phyloP scores from a whole-genome alignment of 164 flowering plant genomes.

The Houttuynia cordata region DNA sequence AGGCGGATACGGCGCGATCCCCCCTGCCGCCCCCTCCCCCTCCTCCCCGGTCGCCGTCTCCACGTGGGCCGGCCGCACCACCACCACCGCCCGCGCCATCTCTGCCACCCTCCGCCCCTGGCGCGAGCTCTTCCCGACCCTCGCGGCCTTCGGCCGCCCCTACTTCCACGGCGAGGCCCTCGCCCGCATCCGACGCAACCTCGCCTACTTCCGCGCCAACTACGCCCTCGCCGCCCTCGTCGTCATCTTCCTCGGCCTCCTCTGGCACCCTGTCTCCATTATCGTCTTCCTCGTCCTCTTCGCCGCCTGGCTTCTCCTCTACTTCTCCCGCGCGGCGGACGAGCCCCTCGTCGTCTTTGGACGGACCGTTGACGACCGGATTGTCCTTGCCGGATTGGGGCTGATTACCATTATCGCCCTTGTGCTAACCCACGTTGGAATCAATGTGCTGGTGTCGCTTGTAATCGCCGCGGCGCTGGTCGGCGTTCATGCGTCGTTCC shows the following conservation, averaged over 20 bases:
- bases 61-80: constrained; percentile 7
- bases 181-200: constrained; percentile 38
- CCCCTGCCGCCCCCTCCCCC: background rate
- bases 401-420: constrained; percentile 34
- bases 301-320: constrained; percentile 49
- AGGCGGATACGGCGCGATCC: constrained; percentile 1
- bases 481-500: constrained; percentile 38
- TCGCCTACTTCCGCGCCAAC: constrained; percentile 42
- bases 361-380: constrained; percentile 33
- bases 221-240: constrained; percentile 35
- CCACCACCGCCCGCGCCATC: constrained; percentile 9
- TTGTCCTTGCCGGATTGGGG: constrained; percentile 22
- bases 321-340: constrained; percentile 35
- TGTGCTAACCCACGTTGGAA: constrained; percentile 34
- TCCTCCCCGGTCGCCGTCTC: background rate
- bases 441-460: constrained; percentile 23
- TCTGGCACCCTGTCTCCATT: constrained; percentile 49
- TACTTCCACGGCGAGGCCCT: constrained; percentile 34
- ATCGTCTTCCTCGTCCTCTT: constrained; percentile 36
- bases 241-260: constrained; percentile 39
- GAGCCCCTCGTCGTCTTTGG: constrained; percentile 33
- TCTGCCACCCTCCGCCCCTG: constrained; percentile 39
- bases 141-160: constrained; percentile 35
- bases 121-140: constrained; percentile 38
- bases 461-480: constrained; percentile 30